Conservation (phyloP, 2,329 filamentous ascomycete species). For the Mycosphaerella sp. region DNA sequence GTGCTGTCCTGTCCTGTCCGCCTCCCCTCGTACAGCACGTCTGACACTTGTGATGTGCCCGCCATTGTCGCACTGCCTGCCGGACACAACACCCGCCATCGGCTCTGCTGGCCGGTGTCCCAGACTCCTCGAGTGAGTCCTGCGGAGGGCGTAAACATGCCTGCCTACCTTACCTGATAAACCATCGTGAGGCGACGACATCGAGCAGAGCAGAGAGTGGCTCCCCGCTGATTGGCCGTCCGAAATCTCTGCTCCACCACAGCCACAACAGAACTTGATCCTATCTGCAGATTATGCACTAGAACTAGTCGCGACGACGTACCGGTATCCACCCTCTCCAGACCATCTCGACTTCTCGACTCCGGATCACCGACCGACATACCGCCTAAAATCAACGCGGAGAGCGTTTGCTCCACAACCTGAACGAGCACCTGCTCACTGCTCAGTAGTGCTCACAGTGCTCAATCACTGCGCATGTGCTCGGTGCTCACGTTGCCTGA, state of each 20-base stretch:
- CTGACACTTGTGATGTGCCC: background rate
- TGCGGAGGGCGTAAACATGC: too few relatives aligned
- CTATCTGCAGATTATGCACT: background rate
- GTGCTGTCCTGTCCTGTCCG: too few relatives aligned
- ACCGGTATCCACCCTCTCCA: background rate
- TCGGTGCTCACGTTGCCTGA: background rate
- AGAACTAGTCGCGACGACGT: too few relatives aligned
- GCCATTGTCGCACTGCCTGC: constrained; percentile 1
- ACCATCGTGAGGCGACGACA: constrained; percentile 6
- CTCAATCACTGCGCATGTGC: too few relatives aligned
- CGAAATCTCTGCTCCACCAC: constrained; percentile 16
- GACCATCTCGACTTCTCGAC: background rate
- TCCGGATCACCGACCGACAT: constrained; percentile 6
- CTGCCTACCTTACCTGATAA: background rate
- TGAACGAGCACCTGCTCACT: too few relatives aligned
- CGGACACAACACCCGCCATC: constrained; percentile 15
- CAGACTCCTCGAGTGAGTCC: too few relatives aligned
- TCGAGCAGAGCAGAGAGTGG: constrained; percentile 7
- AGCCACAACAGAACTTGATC: background rate
- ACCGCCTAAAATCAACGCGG: constrained; percentile 5
- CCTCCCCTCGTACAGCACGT: background rate
- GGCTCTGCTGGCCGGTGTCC: constrained; percentile 12
- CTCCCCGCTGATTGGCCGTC: constrained; percentile 10
- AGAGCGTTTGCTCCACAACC: constrained; percentile 1
- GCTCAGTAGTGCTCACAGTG: too few relatives aligned